These are phyloP conservation scores for sunflower (Helianthus annuus) DNA, from an alignment of 129 eudicot genomes.

Conservation along the genomic window DNA sequence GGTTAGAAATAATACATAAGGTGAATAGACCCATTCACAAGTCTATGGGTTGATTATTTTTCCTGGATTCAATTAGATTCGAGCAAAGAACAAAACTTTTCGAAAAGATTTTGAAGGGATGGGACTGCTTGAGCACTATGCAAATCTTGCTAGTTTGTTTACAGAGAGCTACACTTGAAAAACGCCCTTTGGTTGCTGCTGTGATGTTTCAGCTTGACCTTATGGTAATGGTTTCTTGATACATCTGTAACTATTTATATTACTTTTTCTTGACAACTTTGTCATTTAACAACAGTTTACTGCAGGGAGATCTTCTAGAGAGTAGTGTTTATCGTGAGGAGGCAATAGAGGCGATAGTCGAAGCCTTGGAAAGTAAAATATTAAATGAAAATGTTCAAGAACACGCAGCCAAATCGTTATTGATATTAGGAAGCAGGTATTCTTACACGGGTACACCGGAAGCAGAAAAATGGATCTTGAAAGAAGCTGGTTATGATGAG, in stretches of 20 bases:
- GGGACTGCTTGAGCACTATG: conserved; percentile 61
- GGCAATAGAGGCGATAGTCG: conserved; percentile 58
- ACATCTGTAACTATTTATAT: conserved; percentile 4
- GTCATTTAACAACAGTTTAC: conserved; percentile 34
- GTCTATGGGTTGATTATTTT: conserved; percentile 8
- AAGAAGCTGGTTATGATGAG: conserved; percentile 58
- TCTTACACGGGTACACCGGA: conserved; percentile 58
- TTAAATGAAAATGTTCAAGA: conserved; percentile 55
- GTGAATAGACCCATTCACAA: background rate
- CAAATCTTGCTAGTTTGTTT: conserved; percentile 60
- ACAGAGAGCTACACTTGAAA: conserved; percentile 61
- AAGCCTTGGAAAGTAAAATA: conserved; percentile 48
- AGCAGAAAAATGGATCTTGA: conserved; percentile 62
- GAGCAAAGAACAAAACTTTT: conserved; percentile 53
- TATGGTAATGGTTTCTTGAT: conserved; percentile 45
- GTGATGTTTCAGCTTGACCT: conserved; percentile 75
- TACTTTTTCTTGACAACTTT: conserved; percentile 14
- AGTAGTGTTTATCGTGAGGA: conserved; percentile 76
- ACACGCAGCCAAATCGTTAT: conserved; percentile 60
- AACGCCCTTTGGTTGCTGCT: conserved; percentile 62
- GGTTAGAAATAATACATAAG: background rate
- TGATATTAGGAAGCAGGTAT: conserved; percentile 67
- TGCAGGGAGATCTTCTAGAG: conserved; percentile 79
- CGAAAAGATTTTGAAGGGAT: conserved; percentile 47
- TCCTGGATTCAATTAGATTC: conserved; percentile 34